phyloP scores from a whole-genome alignment of 2,329 filamentous ascomycete genomes.

The Calonectria naviculata region DNA sequence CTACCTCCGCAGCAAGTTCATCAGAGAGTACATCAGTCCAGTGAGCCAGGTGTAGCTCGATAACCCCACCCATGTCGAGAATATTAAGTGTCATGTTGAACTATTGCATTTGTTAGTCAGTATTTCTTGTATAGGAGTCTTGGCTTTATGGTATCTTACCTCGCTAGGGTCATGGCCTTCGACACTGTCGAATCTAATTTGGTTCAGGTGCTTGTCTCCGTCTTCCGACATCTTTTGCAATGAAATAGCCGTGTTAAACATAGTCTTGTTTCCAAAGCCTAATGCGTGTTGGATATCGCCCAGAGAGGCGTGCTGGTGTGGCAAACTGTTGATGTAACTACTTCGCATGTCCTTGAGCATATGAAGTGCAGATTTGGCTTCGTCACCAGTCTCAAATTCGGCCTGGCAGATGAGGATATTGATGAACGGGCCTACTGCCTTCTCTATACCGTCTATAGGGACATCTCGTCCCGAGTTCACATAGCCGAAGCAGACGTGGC shows the following conservation, averaged over 20 bases:
- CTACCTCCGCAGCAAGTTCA: not conserved
- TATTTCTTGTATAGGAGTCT: not conserved
- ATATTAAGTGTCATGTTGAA: constrained; percentile 1
- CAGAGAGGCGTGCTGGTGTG: not conserved
- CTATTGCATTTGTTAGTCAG: not conserved
- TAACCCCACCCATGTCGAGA: not conserved
- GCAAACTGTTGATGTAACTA: not conserved
- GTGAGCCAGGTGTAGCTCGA: not conserved
- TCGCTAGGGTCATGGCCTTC: not conserved
- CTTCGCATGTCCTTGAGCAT: not conserved
- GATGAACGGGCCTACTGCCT: constrained; percentile 63
- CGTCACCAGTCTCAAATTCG: not conserved
- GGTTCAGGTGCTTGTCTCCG: not conserved
- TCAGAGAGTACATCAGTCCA: not conserved
- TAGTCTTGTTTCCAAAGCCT: not conserved
- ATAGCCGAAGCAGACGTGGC: constrained; percentile 65
- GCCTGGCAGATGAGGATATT: constrained; percentile 59
- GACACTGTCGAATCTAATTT: not conserved
- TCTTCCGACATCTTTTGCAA: not conserved
- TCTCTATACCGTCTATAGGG: constrained; percentile 58
- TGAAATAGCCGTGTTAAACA: constrained; percentile 12
- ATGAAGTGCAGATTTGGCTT: not conserved
- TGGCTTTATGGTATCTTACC: not conserved
- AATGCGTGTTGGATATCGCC: constrained; percentile 6
- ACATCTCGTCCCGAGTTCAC: constrained; percentile 65